Conservation (phyloP, 1,139 yeast genomes). For the Hyphopichia fennica region DNA sequence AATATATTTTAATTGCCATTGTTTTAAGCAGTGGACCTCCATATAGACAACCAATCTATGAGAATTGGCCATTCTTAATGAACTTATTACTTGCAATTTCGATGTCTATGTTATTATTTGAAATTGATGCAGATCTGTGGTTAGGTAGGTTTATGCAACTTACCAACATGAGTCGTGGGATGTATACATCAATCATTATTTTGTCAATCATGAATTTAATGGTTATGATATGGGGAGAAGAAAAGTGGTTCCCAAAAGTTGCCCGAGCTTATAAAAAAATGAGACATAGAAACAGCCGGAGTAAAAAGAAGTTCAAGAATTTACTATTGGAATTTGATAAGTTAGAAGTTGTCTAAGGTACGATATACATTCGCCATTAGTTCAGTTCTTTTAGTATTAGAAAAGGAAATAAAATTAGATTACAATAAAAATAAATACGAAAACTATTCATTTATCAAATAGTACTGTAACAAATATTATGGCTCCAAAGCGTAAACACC, state of each 20-base stretch:
- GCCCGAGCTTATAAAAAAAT: constrained; percentile 31
- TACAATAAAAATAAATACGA: too few species aligned
- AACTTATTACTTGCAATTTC: constrained; percentile 54
- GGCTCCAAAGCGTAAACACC: too few species aligned
- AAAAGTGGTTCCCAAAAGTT: constrained; percentile 25
- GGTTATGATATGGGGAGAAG: constrained; percentile 48
- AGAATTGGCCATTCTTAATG: constrained; percentile 68
- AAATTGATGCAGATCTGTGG: constrained; percentile 46
- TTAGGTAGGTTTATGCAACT: constrained; percentile 75
- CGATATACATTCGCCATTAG: too few species aligned
- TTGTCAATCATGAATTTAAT: constrained; percentile 52
- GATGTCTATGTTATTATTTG: constrained; percentile 52
- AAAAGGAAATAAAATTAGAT: too few species aligned
- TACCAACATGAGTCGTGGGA: constrained; percentile 54
- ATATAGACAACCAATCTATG: constrained; percentile 74
- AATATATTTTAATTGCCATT: constrained; percentile 81
- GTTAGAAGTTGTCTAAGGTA: background rate
- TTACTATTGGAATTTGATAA: constrained; percentile 24
- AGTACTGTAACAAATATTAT: too few species aligned
- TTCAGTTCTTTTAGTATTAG: too few species aligned
- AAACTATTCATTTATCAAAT: too few species aligned
- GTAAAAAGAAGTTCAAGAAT: constrained; percentile 45
- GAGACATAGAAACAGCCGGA: constrained; percentile 19
- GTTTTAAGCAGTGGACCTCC: constrained; percentile 92
- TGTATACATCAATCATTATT: constrained; percentile 51